Evolutionary conservation across 805 yeast species (phyloP).

Genomic region (Kazachstania kunashirensis): DNA sequence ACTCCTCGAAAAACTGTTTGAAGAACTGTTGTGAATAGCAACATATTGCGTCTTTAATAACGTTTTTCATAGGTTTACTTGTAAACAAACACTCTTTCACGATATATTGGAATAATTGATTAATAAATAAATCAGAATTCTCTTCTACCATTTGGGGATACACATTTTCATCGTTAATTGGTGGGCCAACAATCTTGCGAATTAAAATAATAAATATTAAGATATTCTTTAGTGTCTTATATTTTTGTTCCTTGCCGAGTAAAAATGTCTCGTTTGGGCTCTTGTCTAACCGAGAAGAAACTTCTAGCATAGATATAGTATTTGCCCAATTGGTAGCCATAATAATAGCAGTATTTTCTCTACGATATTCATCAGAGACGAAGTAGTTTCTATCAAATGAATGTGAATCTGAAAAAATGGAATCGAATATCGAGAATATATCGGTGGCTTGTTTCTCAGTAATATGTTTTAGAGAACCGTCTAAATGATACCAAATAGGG

Average conservation of each 20-base stretch:
- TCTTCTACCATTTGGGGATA: not conserved
- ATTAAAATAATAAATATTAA: slow-evolving; percentile 20
- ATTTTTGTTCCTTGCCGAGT: slow-evolving; percentile 33
- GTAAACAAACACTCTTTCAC: slow-evolving; percentile 17
- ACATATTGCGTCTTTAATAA: slow-evolving; percentile 12
- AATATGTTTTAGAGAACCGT: slow-evolving; percentile 10
- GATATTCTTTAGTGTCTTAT: slow-evolving; percentile 29
- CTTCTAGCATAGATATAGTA: slow-evolving; percentile 46
- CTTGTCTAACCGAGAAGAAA: slow-evolving; percentile 42
- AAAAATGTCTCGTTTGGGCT: slow-evolving; percentile 28
- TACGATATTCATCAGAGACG: slow-evolving; percentile 10
- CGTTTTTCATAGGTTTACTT: slow-evolving; percentile 10
- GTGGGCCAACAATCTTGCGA: slow-evolving; percentile 16
- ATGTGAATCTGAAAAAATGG: slow-evolving; percentile 14
- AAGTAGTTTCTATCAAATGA: slow-evolving; percentile 17
- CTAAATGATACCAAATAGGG: slow-evolving; percentile 8
- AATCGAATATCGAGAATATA: slow-evolving; percentile 12
- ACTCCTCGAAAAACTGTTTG: not conserved
- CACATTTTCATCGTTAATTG: slow-evolving; percentile 4
- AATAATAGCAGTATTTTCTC: slow-evolving; percentile 10
- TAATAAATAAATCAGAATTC: slow-evolving; percentile 3
- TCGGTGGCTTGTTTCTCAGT: slow-evolving; percentile 10
- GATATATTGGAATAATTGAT: slow-evolving; percentile 26
- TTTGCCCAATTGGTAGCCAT: slow-evolving; percentile 24
- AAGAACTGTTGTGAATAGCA: slow-evolving; percentile 11